A percentile compares a stretch with the other conserved stretches of the same genome.
Evolutionary conservation across 495 filamentous ascomycete genomes (phyloP).

Genomic region (Penicillium goetzii): DNA sequence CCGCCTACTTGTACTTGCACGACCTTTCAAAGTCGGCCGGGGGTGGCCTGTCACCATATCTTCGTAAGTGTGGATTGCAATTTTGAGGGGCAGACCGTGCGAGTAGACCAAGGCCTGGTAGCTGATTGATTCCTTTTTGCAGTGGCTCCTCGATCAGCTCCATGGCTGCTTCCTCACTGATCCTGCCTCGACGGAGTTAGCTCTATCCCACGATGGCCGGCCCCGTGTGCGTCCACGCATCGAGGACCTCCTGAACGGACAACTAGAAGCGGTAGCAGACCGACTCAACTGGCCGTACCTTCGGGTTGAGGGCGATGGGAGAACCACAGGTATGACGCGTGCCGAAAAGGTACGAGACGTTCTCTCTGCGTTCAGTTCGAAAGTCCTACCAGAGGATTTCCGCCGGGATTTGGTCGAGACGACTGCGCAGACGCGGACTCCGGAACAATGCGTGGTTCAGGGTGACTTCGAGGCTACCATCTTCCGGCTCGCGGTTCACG

Average conservation of each 20-base stretch:
- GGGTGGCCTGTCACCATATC: slow-evolving; percentile 50
- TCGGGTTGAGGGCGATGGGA: slow-evolving; percentile 30
- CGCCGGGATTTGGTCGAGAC: slow-evolving; percentile 44
- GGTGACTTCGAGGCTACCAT: slow-evolving; percentile 55
- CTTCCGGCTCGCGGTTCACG: slow-evolving; percentile 53
- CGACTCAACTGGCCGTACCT: slow-evolving; percentile 45
- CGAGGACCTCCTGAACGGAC: slow-evolving; percentile 43
- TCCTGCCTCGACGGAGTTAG: slow-evolving; percentile 32
- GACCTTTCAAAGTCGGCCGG: slow-evolving; percentile 35
- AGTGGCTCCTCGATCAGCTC: slow-evolving; percentile 54
- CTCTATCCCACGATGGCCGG: slow-evolving; percentile 40
- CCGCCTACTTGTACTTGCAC: slow-evolving; percentile 45
- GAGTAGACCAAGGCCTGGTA: background rate
- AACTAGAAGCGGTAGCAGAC: slow-evolving; percentile 43
- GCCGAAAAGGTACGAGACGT: slow-evolving; percentile 52
- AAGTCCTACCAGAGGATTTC: slow-evolving; percentile 51
- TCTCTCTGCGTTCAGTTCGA: slow-evolving; percentile 51
- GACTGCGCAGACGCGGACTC: slow-evolving; percentile 28
- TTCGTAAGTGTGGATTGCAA: slow-evolving; percentile 41
- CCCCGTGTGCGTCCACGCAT: slow-evolving; percentile 39
- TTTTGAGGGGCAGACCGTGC: background rate
- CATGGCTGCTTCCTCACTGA: slow-evolving; percentile 39
- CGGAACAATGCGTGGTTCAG: slow-evolving; percentile 52
- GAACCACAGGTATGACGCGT: slow-evolving; percentile 38
- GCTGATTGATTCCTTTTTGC: slow-evolving; percentile 7